phyloP scores from a whole-genome alignment of 2,329 filamentous ascomycete genomes.

The Neobulgaria alba region DNA sequence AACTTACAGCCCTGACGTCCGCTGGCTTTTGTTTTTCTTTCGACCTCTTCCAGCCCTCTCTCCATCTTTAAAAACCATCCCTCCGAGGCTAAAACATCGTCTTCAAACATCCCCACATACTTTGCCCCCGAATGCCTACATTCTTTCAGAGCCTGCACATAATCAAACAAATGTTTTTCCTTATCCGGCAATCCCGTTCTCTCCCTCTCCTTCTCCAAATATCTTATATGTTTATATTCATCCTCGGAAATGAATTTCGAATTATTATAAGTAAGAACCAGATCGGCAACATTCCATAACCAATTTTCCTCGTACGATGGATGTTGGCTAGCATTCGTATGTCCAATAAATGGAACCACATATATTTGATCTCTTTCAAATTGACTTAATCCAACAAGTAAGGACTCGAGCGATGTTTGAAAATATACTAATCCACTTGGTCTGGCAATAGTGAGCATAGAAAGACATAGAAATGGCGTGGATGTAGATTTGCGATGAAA shows the following conservation, averaged over 20 bases:
- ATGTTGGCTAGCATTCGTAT: constrained; percentile 3
- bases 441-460: constrained; percentile 2
- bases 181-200: constrained; percentile 1
- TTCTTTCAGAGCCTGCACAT: constrained; percentile 1
- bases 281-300: constrained; percentile 4
- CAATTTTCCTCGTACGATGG: constrained; percentile 3
- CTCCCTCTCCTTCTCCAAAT: constrained; percentile 6
- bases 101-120: constrained; percentile 5
- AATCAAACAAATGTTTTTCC: constrained; percentile 7
- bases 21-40: background rate
- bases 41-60: constrained; percentile 1
- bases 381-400: constrained; percentile 1
- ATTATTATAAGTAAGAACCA: constrained; percentile 3
- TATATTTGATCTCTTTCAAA: constrained; percentile 3
- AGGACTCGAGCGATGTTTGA: constrained; percentile 2
- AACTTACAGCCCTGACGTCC: constrained; percentile 2
- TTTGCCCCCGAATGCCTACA: background rate
- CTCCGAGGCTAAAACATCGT: constrained; percentile 4
- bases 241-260: background rate
- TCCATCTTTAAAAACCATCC: constrained; percentile 4
- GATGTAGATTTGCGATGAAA: background rate
- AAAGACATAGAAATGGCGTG: constrained; percentile 2
- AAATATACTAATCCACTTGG: constrained; percentile 4
- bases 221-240: constrained; percentile 1
- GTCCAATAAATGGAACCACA: constrained; percentile 5